A percentile compares a stretch with the other conserved stretches of the same genome.
Evolutionary conservation across 73 alveolate genomes (phyloP).

Genomic region (Durusdinium trenchii): DNA sequence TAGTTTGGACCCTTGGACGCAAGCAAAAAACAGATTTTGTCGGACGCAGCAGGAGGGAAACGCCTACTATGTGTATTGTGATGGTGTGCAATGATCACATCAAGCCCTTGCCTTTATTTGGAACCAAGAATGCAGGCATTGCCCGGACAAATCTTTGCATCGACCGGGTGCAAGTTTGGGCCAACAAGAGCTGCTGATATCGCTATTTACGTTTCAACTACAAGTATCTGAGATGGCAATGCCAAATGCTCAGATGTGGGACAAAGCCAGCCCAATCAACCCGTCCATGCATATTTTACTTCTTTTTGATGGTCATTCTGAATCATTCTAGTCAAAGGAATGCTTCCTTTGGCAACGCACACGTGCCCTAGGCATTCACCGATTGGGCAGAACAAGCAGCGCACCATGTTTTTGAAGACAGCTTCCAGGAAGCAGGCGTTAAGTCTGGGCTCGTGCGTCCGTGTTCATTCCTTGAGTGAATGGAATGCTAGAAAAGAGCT

Average conservation of each 20-base stretch:
- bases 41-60: not conserved
- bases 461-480: no score
- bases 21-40: not conserved
- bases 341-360: not conserved
- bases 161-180: conserved; percentile 91
- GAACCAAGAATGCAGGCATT: conserved; percentile 61
- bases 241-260: no score
- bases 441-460: not conserved
- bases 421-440: conserved; percentile 45
- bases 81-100: not conserved
- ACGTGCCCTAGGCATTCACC: conserved; percentile 96
- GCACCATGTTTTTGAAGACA: conserved; percentile 97
- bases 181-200: conserved; percentile 96
- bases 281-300: not conserved
- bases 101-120: not conserved
- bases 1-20: no score
- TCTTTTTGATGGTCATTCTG: not conserved
- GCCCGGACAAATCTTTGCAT: conserved; percentile 94
- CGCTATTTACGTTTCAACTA: conserved; percentile 97
- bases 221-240: conserved; percentile 59
- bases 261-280: no score
- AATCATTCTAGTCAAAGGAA: no score
- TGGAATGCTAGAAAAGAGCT: no score
- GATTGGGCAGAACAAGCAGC: conserved; percentile 96
- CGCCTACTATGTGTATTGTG: not conserved